Conservation (phyloP, 129 eudicot genomes). For the Kitagawia praeruptora region DNA sequence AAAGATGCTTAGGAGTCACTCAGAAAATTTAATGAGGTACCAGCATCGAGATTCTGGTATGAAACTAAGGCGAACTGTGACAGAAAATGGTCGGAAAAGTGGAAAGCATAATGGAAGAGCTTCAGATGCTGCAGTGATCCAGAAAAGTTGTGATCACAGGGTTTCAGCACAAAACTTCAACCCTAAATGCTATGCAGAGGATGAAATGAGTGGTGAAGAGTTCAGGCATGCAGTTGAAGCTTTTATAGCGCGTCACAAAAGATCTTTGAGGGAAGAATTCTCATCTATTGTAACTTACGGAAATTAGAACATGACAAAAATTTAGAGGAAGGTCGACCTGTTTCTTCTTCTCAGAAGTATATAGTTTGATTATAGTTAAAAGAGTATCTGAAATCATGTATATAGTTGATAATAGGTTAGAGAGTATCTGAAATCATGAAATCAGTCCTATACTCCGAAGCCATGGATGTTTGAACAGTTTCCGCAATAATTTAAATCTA, state of each 20-base stretch:
- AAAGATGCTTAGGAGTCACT: conserved; percentile 21
- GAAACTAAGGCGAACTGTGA: conserved; percentile 23
- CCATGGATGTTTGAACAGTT: conserved; percentile 7
- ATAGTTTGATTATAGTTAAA: background rate
- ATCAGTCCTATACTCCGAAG: background rate
- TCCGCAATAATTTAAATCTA: background rate
- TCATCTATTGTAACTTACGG: conserved; percentile 15
- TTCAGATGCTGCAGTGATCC: background rate
- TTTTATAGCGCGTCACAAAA: conserved; percentile 54
- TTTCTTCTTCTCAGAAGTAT: background rate
- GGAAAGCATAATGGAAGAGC: background rate
- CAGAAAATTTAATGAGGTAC: conserved; percentile 17
- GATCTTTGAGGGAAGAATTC: conserved; percentile 36
- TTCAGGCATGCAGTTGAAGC: conserved; percentile 44
- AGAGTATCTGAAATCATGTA: background rate
- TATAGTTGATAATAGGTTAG: too few species aligned
- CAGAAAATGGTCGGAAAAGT: conserved; percentile 15
- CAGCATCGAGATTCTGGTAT: background rate
- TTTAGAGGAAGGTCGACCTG: background rate
- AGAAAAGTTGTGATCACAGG: background rate
- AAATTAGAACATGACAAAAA: background rate
- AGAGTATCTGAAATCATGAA: too few species aligned
- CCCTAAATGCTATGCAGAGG: conserved; percentile 17
- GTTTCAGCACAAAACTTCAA: background rate
- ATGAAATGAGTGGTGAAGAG: conserved; percentile 52